Base-by-base conservation (phyloP, 2,329 filamentous ascomycete genomes). In the Penicillium sp. region DNA sequence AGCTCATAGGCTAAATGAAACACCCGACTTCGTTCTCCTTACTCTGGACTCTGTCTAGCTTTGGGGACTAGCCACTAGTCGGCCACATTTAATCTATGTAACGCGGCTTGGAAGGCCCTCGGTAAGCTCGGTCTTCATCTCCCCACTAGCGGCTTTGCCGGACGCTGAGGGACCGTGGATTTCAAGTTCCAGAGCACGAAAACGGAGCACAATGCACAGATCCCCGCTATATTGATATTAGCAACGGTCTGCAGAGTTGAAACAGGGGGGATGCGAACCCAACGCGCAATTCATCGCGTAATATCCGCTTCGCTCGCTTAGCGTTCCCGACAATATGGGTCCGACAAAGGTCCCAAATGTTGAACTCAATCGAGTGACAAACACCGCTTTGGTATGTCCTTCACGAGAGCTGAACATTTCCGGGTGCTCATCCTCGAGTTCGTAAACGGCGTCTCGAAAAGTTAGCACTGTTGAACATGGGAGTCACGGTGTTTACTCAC, bases 251-350 rank as follows among this genome's bases (percentile, higher is more conserved):
- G 45, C 54, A 50, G 47, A 44, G 48, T 48, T 54, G 3, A 5
- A 13, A 39, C 49, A 54, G 39, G 39, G 39, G 56, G 53, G 46
- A 21, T 19, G 14, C 8, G 4, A 37, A 67, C 65, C 65, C 3
- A 68, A 46, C 3, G 59, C 50, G 33, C 60, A 60, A 27, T 54
- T 64, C 63, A 68, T 68, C 14, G 59, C 59, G 42, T 63, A 67
- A 19, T 63, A 67, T n/a, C 66, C 65, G 16, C 63, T 46, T 42
- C 47, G 27, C 23, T 68, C 65, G 11, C 57, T 59, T 4, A 67
- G 47, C 37, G 55, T 58, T 1, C 67, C 67, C 5, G 67, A 60
- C 1, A 67, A 10, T 26, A 68, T 60, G 2, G 65, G 66, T 5
- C 67, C 62, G 27, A 67, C n/a, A 19, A 71, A 62, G 16, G 35